These are phyloP conservation scores for Camellia oleifera DNA, from an alignment of 179 eudicot species.

Conservation along the genomic window DNA sequence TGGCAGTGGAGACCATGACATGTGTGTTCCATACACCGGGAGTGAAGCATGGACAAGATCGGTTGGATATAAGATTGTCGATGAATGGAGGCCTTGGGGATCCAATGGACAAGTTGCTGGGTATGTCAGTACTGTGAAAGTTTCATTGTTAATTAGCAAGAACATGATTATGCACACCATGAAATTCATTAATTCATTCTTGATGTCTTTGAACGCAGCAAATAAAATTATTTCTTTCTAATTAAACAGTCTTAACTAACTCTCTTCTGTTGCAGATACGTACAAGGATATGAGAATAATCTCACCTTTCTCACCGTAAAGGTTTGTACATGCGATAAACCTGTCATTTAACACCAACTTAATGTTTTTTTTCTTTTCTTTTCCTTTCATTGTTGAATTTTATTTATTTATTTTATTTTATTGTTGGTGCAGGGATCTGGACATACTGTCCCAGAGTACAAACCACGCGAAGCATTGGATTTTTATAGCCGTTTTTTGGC, in stretches of 20 bases:
- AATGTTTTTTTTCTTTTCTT: background rate
- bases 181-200: too few relatives aligned
- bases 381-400: background rate
- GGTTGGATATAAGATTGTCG: constrained; percentile 60
- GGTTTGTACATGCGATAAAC: constrained; percentile 36
- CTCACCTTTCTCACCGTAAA: constrained; percentile 74
- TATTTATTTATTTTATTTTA: background rate
- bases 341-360: background rate
- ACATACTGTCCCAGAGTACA: constrained; percentile 64
- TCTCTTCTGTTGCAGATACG: constrained; percentile 46
- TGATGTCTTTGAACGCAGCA: too few relatives aligned
- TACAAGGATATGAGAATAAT: constrained; percentile 71
- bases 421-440: constrained; percentile 55
- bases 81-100: constrained; percentile 80
- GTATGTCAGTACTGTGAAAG: constrained; percentile 27
- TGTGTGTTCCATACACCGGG: constrained; percentile 85
- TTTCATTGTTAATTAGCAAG: background rate
- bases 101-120: constrained; percentile 68
- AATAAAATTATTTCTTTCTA: background rate
- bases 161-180: too few relatives aligned
- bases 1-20: constrained; percentile 82
- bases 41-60: constrained; percentile 83
- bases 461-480: constrained; percentile 54
- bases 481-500: constrained; percentile 53
- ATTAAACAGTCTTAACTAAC: background rate